phyloP scores from a whole-genome alignment of 768 basidiomycete species.

The Boletus subcaerulescens region DNA sequence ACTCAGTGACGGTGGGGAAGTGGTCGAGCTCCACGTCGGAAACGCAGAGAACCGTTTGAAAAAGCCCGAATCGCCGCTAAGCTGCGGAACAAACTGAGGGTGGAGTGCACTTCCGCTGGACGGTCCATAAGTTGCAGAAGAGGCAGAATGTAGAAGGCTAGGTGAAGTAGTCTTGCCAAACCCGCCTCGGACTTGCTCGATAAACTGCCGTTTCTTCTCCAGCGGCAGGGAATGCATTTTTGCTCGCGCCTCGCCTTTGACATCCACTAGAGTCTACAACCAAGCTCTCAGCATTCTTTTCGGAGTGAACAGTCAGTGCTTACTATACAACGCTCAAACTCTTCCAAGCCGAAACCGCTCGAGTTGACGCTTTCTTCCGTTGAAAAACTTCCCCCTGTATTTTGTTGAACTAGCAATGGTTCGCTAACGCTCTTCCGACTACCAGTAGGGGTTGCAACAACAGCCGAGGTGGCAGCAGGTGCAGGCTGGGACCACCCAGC shows the following conservation, averaged over 20 bases:
- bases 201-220: conserved; percentile 64
- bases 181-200: conserved; percentile 50
- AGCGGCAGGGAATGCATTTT: conserved; percentile 59
- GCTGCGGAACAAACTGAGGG: conserved; percentile 67
- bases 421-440: conserved; percentile 70
- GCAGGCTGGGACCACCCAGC: conserved; percentile 59
- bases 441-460: conserved; percentile 30
- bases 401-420: conserved; percentile 55
- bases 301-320: conserved; percentile 14
- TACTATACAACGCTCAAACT: conserved; percentile 74
- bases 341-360: conserved; percentile 37
- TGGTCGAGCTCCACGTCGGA: conserved; percentile 51
- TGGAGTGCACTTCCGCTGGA: conserved; percentile 53
- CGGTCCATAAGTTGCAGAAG: conserved; percentile 57
- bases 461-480: conserved; percentile 34
- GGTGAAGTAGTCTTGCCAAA: conserved; percentile 32
- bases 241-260: conserved; percentile 67
- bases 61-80: conserved; percentile 68
- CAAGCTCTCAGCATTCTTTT: conserved; percentile 3
- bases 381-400: conserved; percentile 33
- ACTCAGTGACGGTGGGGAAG: conserved; percentile 33
- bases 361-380: conserved; percentile 28
- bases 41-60: conserved; percentile 65
- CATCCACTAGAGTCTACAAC: conserved; percentile 63
- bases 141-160: conserved; percentile 27